Conservation (phyloP, 2,329 filamentous ascomycete genomes). For the Tolypocladium endophyticum region DNA sequence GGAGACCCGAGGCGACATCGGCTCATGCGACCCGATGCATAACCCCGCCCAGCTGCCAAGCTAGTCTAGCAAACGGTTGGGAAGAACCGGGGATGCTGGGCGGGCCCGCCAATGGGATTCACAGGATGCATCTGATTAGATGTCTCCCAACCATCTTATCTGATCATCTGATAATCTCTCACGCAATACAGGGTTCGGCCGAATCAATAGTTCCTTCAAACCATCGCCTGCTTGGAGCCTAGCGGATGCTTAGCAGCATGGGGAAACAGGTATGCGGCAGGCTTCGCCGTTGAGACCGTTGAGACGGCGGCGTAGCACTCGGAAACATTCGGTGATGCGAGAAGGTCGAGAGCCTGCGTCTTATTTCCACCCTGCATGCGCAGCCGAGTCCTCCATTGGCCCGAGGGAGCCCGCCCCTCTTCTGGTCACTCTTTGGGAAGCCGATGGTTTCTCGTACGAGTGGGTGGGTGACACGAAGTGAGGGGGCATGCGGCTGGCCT, state of each 20-base stretch:
- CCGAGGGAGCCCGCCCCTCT: background rate
- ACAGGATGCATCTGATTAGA: conserved; percentile 16
- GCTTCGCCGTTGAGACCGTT: background rate
- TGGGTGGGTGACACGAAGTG: background rate
- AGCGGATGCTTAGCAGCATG: background rate
- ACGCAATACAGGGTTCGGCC: background rate
- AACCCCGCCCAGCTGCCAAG: background rate
- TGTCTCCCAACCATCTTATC: conserved; percentile 7
- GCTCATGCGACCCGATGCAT: background rate
- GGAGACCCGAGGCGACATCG: background rate
- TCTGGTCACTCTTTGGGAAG: background rate
- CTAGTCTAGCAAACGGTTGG: background rate
- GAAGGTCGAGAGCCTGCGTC: background rate
- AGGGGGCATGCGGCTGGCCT: background rate
- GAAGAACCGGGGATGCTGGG: background rate
- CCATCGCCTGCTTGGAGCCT: background rate
- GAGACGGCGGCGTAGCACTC: background rate
- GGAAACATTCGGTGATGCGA: background rate
- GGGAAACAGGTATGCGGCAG: background rate
- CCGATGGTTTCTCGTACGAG: background rate
- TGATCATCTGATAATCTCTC: conserved; percentile 9
- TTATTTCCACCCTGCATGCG: background rate
- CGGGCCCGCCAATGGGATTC: conserved; percentile 8
- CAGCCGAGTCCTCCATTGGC: background rate
- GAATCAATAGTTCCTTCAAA: background rate